Conservation (phyloP, 1,284 basidiomycete species). For the Rhodotorula sp. region DNA sequence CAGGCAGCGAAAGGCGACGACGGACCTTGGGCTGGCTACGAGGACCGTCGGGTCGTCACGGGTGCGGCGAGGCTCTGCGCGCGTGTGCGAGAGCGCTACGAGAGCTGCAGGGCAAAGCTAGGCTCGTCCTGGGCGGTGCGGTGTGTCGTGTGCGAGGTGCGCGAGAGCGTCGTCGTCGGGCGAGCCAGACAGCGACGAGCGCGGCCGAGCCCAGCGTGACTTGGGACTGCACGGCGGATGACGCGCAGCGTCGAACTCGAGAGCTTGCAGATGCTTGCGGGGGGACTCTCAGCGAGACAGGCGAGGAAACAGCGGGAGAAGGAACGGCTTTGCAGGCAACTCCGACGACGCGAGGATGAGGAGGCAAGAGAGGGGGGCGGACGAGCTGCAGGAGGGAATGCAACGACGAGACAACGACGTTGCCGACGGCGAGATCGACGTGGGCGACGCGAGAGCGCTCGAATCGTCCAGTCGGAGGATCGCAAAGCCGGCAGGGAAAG, state of each 20-base stretch:
- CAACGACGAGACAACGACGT: neutral
- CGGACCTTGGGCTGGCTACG: neutral
- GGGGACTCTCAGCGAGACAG: neutral
- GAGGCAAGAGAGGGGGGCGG: neutral
- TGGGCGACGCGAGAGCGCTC: neutral
- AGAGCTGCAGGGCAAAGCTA: neutral
- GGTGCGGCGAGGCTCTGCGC: neutral
- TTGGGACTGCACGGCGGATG: neutral
- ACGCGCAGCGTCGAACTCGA: neutral
- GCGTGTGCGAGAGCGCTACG: neutral
- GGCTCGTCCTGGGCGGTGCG: neutral
- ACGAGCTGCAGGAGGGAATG: neutral
- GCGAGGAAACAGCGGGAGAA: neutral
- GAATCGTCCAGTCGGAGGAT: neutral
- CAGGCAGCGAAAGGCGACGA: neutral
- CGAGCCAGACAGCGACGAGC: neutral
- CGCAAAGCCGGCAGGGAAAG: too few species aligned
- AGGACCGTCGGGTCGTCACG: neutral
- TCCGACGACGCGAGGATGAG: neutral
- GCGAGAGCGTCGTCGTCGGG: neutral
- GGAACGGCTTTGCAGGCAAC: conserved; percentile 7
- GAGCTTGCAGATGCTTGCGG: neutral
- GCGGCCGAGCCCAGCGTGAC: neutral
- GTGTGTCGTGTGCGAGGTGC: neutral
- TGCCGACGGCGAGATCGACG: neutral